A percentile compares a stretch with the other conserved stretches of the same genome.
phyloP scores from a whole-genome alignment of 225 moss, liverwort and hornwort genomes.

The Sphagnum contortum region DNA sequence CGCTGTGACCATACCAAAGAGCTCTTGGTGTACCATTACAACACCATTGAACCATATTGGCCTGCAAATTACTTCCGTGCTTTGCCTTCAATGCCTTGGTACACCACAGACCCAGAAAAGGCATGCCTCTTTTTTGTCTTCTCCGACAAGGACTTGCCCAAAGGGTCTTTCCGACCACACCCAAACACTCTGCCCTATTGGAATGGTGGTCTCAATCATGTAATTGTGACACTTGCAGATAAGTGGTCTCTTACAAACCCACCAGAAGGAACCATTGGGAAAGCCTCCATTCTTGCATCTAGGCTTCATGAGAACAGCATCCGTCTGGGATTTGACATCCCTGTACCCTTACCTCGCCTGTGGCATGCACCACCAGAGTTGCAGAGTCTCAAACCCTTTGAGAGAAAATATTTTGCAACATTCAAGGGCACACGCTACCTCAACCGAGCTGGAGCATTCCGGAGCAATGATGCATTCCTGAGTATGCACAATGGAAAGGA shows the following conservation, averaged over 20 bases:
- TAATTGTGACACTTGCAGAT: slow-evolving; percentile 63
- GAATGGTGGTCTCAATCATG: slow-evolving; percentile 64
- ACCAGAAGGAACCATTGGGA: slow-evolving; percentile 40
- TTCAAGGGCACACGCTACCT: slow-evolving; percentile 70
- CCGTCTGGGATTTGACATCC: slow-evolving; percentile 53
- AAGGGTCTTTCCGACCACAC: slow-evolving; percentile 15
- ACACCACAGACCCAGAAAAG: slow-evolving; percentile 46
- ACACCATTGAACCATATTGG: slow-evolving; percentile 31
- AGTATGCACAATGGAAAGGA: slow-evolving; percentile 63
- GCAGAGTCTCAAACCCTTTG: slow-evolving; percentile 29
- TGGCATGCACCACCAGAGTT: slow-evolving; percentile 15
- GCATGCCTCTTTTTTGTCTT: slow-evolving; percentile 68
- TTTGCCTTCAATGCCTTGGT: slow-evolving; percentile 28
- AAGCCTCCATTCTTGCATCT: slow-evolving; percentile 57
- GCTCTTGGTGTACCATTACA: slow-evolving; percentile 54
- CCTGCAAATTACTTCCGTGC: slow-evolving; percentile 30
- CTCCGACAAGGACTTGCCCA: slow-evolving; percentile 35
- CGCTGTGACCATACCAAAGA: slow-evolving; percentile 54
- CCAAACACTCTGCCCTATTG: slow-evolving; percentile 41
- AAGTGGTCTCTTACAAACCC: slow-evolving; percentile 61
- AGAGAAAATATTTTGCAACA: slow-evolving; percentile 58
- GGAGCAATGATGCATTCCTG: slow-evolving; percentile 37
- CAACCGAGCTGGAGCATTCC: slow-evolving; percentile 58
- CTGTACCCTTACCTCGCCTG: slow-evolving; percentile 47
- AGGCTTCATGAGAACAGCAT: slow-evolving; percentile 58